phyloP scores from a whole-genome alignment of 768 basidiomycete genomes.

The Pulveroboletus frians region DNA sequence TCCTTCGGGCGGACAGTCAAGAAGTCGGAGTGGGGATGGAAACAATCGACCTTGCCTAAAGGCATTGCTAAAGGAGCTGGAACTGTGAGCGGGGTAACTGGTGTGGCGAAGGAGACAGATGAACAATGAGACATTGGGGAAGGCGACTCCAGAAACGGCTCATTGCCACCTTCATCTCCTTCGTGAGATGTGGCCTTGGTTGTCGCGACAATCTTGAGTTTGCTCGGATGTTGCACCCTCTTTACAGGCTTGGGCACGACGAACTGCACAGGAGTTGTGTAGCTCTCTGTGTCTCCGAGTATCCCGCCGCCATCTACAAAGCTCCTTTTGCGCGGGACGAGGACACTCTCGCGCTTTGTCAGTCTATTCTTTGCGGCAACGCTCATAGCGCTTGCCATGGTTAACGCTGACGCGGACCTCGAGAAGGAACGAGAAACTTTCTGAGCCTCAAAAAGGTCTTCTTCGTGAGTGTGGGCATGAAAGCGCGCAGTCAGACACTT shows the following conservation, averaged over 20 bases:
- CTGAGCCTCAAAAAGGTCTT: constrained; percentile 56
- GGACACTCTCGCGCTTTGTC: constrained; percentile 64
- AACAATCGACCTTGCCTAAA: constrained; percentile 9
- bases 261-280: not conserved
- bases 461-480: constrained; percentile 57
- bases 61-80: constrained; percentile 13
- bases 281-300: constrained; percentile 16
- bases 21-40: constrained; percentile 26
- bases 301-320: constrained; percentile 30
- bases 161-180: constrained; percentile 22
- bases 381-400: constrained; percentile 52
- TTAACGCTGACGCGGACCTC: constrained; percentile 55
- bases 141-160: constrained; percentile 26
- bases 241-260: constrained; percentile 9
- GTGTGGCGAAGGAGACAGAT: constrained; percentile 27
- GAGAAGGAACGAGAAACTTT: constrained; percentile 43
- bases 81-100: constrained; percentile 20
- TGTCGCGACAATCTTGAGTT: constrained; percentile 27
- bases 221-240: constrained; percentile 24
- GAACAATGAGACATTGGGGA: constrained; percentile 40
- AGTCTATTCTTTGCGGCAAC: constrained; percentile 52
- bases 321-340: constrained; percentile 57
- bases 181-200: constrained; percentile 19
- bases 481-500: constrained; percentile 63
- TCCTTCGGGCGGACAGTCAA: constrained; percentile 20